A percentile compares a stretch with the other conserved stretches of the same genome.
phyloP scores from a whole-genome alignment of 2,329 filamentous ascomycete species.

The Madurella fahalii region DNA sequence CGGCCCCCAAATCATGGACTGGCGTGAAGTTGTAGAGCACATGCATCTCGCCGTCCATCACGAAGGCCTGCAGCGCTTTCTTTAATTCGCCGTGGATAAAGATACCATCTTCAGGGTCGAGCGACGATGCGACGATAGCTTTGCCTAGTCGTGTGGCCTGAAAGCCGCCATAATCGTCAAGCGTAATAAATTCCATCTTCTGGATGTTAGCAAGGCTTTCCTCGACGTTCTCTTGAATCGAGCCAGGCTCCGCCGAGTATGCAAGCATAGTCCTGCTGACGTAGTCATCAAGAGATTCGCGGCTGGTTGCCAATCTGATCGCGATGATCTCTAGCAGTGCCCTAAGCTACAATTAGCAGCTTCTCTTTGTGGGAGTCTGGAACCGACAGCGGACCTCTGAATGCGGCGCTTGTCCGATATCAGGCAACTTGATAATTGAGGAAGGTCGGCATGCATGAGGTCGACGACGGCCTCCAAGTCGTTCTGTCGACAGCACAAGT shows the following conservation, averaged over 20 bases:
- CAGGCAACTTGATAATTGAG: conserved; percentile 64
- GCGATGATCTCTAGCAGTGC: conserved; percentile 68
- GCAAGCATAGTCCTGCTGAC: conserved; percentile 63
- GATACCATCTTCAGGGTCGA: conserved; percentile 70
- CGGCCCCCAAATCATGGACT: conserved; percentile 50
- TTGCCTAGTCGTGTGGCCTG: conserved; percentile 61
- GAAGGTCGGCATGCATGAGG: conserved; percentile 68
- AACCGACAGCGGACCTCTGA: conserved; percentile 47
- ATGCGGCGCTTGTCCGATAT: conserved; percentile 58
- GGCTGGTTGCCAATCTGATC: conserved; percentile 62
- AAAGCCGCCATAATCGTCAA: conserved; percentile 49
- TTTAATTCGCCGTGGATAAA: conserved; percentile 68
- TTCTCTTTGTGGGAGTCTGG: conserved; percentile 2
- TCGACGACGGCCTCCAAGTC: conserved; percentile 68
- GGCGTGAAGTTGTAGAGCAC: conserved; percentile 75
- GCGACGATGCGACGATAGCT: conserved; percentile 67
- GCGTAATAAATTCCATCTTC: conserved; percentile 50
- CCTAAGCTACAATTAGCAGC: conserved; percentile 35
- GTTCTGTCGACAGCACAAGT: conserved; percentile 64
- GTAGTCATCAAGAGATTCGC: conserved; percentile 63
- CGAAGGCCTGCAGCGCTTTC: conserved; percentile 65
- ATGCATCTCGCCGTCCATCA: conserved; percentile 79
- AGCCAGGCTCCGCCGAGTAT: conserved; percentile 47
- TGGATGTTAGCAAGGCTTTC: conserved; percentile 56
- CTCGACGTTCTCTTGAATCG: conserved; percentile 52